Evolutionary conservation across 192 early-diverging fungal genomes (phyloP).

Genomic region (Spizellomyces punctatus): DNA sequence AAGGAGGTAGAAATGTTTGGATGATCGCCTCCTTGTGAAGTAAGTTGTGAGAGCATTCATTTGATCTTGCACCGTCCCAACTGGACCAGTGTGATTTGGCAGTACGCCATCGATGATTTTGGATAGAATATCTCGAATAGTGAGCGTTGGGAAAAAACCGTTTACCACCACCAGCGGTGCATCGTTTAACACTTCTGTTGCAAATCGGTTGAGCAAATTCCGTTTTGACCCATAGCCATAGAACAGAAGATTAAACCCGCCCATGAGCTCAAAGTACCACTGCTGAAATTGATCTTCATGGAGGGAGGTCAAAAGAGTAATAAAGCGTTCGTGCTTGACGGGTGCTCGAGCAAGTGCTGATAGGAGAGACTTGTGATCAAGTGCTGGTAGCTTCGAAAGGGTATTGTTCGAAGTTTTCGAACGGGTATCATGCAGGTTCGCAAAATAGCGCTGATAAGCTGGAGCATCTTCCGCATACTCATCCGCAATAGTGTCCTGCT

Average conservation of each 20-base stretch:
- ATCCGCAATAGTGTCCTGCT: neutral
- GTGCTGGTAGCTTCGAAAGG: conserved; percentile 73
- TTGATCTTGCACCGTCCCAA: conserved; percentile 67
- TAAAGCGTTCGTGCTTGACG: conserved; percentile 34
- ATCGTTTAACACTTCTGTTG: conserved; percentile 41
- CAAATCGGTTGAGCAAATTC: conserved; percentile 76
- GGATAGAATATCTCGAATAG: conserved; percentile 71
- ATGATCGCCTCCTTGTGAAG: conserved; percentile 58
- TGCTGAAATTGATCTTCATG: conserved; percentile 63
- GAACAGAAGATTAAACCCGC: conserved; percentile 86
- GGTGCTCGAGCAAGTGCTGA: conserved; percentile 6
- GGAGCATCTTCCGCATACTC: conserved; percentile 40
- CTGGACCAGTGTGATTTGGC: conserved; percentile 37
- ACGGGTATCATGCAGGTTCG: conserved; percentile 58
- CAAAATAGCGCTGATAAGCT: conserved; percentile 62
- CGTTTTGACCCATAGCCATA: conserved; percentile 96
- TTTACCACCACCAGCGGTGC: conserved; percentile 77
- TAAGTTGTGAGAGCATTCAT: conserved; percentile 65
- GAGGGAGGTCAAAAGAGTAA: conserved; percentile 30
- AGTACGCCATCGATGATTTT: conserved; percentile 54
- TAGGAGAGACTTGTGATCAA: conserved; percentile 72
- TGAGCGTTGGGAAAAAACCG: conserved; percentile 81
- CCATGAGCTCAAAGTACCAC: conserved; percentile 83
- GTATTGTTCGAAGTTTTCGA: conserved; percentile 84
- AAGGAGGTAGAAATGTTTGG: conserved; percentile 67